Conservation (phyloP, 192 early-diverging fungal genomes). For the Geranomyces variabilis region DNA sequence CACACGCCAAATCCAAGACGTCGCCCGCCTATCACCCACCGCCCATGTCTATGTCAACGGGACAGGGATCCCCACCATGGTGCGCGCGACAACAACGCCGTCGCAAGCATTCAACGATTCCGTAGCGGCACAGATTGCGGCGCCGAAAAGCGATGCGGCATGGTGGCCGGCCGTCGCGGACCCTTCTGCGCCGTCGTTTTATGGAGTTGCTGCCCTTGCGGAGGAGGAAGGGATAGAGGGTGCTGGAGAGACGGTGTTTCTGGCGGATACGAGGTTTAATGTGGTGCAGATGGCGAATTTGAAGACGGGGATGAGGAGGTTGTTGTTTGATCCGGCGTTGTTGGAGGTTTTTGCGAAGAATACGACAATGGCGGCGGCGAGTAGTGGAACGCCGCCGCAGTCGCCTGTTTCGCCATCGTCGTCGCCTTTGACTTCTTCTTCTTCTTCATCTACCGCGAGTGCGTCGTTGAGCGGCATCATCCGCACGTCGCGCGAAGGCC, state of each 20-base stretch:
- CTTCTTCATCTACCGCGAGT: neutral
- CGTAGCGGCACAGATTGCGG: neutral
- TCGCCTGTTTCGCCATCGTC: no score
- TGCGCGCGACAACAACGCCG: neutral
- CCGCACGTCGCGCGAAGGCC: conserved; percentile 12
- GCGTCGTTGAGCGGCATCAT: conserved; percentile 13
- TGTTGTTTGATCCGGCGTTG: conserved; percentile 20
- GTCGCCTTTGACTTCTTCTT: neutral
- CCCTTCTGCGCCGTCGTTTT: neutral
- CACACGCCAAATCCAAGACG: neutral
- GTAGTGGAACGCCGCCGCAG: neutral
- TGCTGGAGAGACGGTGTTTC: conserved; percentile 2
- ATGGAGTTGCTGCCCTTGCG: neutral
- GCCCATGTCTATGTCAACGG: conserved; percentile 9
- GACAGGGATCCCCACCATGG: neutral
- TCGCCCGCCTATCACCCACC: conserved; percentile 7
- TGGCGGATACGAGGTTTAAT: conserved; percentile 20
- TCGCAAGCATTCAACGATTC: conserved; percentile 1
- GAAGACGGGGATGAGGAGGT: neutral
- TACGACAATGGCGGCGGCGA: neutral
- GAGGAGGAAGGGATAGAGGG: no score
- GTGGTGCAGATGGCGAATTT: conserved; percentile 4
- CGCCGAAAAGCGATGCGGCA: neutral
- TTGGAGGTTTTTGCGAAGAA: neutral
- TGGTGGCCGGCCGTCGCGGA: neutral